Evolutionary conservation across 148 eudicot species (phyloP), one percentile per base, ranked within the genome.

Genomic region (Nepenthes gracilis): DNA sequence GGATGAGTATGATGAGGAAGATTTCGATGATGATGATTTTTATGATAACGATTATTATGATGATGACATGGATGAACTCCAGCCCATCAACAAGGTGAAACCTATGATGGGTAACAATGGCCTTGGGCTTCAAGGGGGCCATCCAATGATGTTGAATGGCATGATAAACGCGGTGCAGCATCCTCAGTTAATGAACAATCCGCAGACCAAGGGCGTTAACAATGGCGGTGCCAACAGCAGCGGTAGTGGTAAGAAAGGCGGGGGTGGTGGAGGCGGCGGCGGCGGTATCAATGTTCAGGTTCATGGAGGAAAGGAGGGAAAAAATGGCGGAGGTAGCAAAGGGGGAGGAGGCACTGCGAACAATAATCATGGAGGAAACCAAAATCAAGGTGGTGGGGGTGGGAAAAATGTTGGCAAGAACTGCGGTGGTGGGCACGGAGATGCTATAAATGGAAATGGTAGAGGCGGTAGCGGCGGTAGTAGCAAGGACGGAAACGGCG

Each of bases 21-120:
- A 71, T 36, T 72, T 55, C 57, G 74, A 64, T 50, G 78, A 74
- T 50, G 77, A 54, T 23, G 57, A 64, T 12, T 59, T 73, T 10
- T 62, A 55, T 36, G 85, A 81, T 48, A 93, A 81, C 62, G 88
- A 82, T 12, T 59, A 77, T 10, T 62, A 55, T 36, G 85, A 81
- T 48, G 96, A 81, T 64, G 88, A 82, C 11, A 36, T 70, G 36
- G 79, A 78, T 9, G 86, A 84, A 69, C 75, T 67, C 2, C 59
- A 59, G 45, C 73, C 69, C 0, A 43, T 63, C 15, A 73, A 62
- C 43, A 90, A 86, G 81, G 80, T 80, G 86, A 84, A 81, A 60
- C 72, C 77, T 32, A 50, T 67, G 64, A 67, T 70, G 40, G 53
- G 53, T 49, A 11, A 11, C 23, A 61, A 67, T 71, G 74, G 75